Percentiles rank a stretch among this genome's conserved stretches.
Evolutionary conservation across 352 stramenopile genomes (phyloP).

Genomic region (Globisporangium emineosum): DNA sequence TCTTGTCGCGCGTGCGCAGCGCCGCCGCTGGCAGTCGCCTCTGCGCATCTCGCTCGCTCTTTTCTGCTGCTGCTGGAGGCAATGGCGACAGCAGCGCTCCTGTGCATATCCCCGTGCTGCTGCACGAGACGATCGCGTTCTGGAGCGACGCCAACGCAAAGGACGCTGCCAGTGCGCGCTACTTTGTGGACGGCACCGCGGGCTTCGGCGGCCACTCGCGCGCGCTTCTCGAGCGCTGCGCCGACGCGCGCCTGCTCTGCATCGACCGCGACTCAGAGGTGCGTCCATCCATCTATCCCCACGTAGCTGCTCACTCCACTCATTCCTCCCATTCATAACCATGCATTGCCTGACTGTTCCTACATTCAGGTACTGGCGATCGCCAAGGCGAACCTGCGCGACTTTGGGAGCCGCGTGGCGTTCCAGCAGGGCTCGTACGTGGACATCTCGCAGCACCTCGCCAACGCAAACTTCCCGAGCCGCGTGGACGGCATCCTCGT

Average conservation of each 20-base stretch:
- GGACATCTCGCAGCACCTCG: slow-evolving; percentile 41
- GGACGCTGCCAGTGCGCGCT: slow-evolving; percentile 13
- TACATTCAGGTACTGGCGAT: slow-evolving; percentile 39
- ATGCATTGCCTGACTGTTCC: not conserved
- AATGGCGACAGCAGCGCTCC: slow-evolving; percentile 19
- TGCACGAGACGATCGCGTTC: slow-evolving; percentile 46
- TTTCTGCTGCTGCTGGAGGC: not conserved
- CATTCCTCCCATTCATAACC: not conserved
- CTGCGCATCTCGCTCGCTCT: not conserved
- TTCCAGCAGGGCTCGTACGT: slow-evolving; percentile 66
- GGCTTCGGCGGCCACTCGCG: slow-evolving; percentile 70
- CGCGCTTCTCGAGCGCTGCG: slow-evolving; percentile 49
- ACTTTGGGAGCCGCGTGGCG: slow-evolving; percentile 45
- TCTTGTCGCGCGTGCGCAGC: not conserved
- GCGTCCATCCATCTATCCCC: not conserved
- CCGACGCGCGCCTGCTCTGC: slow-evolving; percentile 59
- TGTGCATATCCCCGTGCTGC: slow-evolving; percentile 56
- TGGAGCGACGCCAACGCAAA: slow-evolving; percentile 13
- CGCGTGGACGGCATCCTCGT: slow-evolving; percentile 68
- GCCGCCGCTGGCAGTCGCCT: not conserved
- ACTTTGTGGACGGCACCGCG: slow-evolving; percentile 75
- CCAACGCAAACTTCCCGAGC: slow-evolving; percentile 33
- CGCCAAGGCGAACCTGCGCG: slow-evolving; percentile 42
- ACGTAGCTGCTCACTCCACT: not conserved
- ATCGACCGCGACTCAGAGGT: slow-evolving; percentile 76